These are phyloP conservation scores for Pseudogymnoascus sp. DNA, from an alignment of 2,329 filamentous ascomycete genomes.

Conservation along the genomic window DNA sequence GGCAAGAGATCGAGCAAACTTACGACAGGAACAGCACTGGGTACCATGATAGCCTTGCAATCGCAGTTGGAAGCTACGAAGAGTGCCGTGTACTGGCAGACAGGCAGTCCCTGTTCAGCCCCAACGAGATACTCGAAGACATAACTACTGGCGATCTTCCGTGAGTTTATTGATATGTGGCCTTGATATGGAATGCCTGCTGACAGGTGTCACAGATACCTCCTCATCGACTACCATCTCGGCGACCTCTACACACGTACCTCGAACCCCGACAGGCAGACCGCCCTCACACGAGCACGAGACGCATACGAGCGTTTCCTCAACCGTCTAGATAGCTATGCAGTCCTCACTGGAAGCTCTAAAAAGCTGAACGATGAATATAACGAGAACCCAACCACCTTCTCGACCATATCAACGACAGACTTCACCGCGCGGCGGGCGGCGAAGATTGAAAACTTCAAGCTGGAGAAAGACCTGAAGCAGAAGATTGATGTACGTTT, in stretches of 20 bases:
- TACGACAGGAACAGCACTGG: conserved; percentile 56
- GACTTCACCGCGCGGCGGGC: conserved; percentile 65
- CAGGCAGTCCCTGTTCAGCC: conserved; percentile 74
- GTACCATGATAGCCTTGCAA: conserved; percentile 61
- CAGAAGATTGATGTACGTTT: conserved; percentile 63
- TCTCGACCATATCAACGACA: conserved; percentile 61
- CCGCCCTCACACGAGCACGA: conserved; percentile 56
- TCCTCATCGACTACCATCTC: conserved; percentile 69
- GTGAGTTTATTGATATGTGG: conserved; percentile 35
- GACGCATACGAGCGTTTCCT: conserved; percentile 73
- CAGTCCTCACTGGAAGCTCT: conserved; percentile 58
- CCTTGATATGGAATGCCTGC: neutral
- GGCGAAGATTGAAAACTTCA: conserved; percentile 79
- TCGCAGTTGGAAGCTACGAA: conserved; percentile 64
- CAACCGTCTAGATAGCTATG: conserved; percentile 69
- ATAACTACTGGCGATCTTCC: conserved; percentile 76
- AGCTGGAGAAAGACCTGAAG: conserved; percentile 78
- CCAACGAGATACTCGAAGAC: conserved; percentile 85
- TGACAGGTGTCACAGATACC: conserved; percentile 46
- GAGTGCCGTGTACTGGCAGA: conserved; percentile 63
- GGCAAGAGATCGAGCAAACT: conserved; percentile 52
- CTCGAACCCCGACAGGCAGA: conserved; percentile 54
- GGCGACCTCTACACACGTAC: conserved; percentile 72
- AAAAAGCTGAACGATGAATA: conserved; percentile 66
- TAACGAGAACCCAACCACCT: conserved; percentile 61